Evolutionary conservation across 2,329 filamentous ascomycete species (phyloP).

Genomic region (Paraphoma chrysanthemicola): DNA sequence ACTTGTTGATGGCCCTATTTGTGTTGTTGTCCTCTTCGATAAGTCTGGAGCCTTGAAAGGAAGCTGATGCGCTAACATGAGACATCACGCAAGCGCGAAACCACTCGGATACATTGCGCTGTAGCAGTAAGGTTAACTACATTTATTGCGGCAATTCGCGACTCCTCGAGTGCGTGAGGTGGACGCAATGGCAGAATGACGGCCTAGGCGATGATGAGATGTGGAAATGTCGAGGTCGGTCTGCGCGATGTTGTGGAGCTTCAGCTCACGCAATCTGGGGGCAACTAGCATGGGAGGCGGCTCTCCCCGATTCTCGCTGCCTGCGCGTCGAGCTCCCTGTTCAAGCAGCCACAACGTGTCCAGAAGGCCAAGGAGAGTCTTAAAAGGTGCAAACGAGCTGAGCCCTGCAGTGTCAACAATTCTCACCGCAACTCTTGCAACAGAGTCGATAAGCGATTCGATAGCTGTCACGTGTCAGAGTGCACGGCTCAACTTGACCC

Average conservation of each 20-base stretch:
- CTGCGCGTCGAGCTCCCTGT: constrained; percentile 28
- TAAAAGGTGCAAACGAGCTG: constrained; percentile 22
- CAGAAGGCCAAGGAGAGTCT: constrained; percentile 20
- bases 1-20: neutral
- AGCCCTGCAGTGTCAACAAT: neutral
- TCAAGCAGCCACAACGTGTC: constrained; percentile 41
- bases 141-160: too few species aligned
- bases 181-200: neutral
- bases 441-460: constrained; percentile 29
- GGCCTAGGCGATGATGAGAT: neutral
- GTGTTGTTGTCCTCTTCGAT: neutral
- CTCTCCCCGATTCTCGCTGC: constrained; percentile 36
- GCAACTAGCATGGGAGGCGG: constrained; percentile 18
- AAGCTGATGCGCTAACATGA: neutral
- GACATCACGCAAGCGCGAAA: neutral
- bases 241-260: constrained; percentile 23
- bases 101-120: too few species aligned
- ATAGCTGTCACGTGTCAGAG: constrained; percentile 40
- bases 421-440: constrained; percentile 26
- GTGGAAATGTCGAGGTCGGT: neutral
- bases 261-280: constrained; percentile 32
- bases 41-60: neutral
- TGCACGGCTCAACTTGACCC: constrained; percentile 21
- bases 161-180: neutral
- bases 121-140: neutral